Conservation (phyloP, 1,284 basidiomycete species). For the Ceratorhiza oryzae-sativae region DNA sequence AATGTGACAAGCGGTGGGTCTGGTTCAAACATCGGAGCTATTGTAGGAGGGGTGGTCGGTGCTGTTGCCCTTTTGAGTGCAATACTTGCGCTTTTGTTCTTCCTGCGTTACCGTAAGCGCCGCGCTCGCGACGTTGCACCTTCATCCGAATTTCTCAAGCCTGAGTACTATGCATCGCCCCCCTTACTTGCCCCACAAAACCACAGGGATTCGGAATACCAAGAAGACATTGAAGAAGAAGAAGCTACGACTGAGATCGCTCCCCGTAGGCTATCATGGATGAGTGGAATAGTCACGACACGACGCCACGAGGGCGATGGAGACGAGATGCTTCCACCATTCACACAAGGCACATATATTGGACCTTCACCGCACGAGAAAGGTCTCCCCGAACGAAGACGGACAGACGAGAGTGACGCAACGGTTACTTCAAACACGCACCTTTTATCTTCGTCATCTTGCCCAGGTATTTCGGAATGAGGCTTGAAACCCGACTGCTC, state of each 20-base stretch:
- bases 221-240: constrained; percentile 15
- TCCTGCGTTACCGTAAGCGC: constrained; percentile 14
- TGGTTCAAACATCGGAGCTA: constrained; percentile 7
- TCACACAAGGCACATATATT: constrained; percentile 25
- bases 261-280: constrained; percentile 17
- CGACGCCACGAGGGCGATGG: constrained; percentile 16
- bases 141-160: constrained; percentile 31
- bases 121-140: constrained; percentile 22
- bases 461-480: constrained; percentile 9
- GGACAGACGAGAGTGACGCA: constrained; percentile 10
- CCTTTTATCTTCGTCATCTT: constrained; percentile 13
- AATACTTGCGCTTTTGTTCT: constrained; percentile 6
- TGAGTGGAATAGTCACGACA: constrained; percentile 6
- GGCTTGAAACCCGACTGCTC: neutral
- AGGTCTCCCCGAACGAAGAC: constrained; percentile 6
- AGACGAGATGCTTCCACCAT: constrained; percentile 29
- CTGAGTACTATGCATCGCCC: constrained; percentile 32
- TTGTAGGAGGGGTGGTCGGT: constrained; percentile 12
- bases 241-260: neutral
- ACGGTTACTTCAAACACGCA: constrained; percentile 9
- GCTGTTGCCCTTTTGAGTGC: constrained; percentile 7
- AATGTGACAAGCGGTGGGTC: neutral
- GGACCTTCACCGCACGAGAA: constrained; percentile 35
- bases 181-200: neutral
- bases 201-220: constrained; percentile 19